Evolutionary conservation across 805 yeast genomes (phyloP), one percentile per base, ranked within the genome.

Genomic region (Dipodascus geniculatus): DNA sequence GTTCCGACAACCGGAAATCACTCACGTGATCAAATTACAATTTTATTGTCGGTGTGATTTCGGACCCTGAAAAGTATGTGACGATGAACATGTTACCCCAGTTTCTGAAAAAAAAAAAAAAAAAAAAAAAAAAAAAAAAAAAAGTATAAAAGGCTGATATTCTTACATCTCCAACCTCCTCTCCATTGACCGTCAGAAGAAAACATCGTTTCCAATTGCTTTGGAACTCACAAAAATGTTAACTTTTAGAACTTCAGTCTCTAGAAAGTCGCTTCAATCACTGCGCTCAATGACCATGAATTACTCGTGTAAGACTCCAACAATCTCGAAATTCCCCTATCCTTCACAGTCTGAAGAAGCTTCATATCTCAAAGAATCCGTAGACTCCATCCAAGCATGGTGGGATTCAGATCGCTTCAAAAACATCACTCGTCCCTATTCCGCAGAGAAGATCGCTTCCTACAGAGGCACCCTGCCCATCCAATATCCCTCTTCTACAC

Each of bases 371-470:
- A 51, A 53, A 11, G 52, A 59, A n/a, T 71, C 72, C 50, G 58
- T 67, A 1, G 57, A 59, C 3, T 58, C 61, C 38, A 68, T 76
- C 38, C 65, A 70, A 42, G 57, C 66, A 14, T 77, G 80, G 79
- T 77, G 80, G 73, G 54, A 61, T 0, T 55, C 72, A 6, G 70
- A 70, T 2, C 69, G 83, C 22, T 79, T 71, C 55, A 58, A 65
- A 48, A 70, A 72, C 19, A 62, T 77, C 31, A 64, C 65, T 48
- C 70, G 84, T 55, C 75, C 80, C 1, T 79, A 79, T 60, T 59
- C 68, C 2, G 76, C 83, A 0, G 65, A 66, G 42, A 70, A 73
- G 52, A 79, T 80, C 3, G 78, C 79, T 11, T 62, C 67, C 22
- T 73, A 74, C 61, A 66, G 81, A 28, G 82, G 81, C 11, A 66